These are phyloP conservation scores for Phoenix dactylifera DNA, from an alignment of 176 grass and related monocot species.

Conservation along the genomic window DNA sequence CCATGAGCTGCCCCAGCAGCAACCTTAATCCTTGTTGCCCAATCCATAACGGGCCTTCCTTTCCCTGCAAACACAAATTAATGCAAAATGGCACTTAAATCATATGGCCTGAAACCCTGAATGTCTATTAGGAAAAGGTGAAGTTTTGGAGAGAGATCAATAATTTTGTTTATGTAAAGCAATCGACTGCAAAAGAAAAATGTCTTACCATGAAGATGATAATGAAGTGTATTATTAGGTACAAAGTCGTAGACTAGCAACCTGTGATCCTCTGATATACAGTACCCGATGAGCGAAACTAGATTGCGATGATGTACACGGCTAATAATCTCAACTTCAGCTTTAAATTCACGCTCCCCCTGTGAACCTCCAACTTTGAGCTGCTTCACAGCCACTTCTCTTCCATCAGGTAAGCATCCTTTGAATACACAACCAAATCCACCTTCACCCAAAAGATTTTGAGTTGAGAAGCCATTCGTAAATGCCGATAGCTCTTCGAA, in stretches of 20 bases:
- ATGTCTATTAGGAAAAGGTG: background rate
- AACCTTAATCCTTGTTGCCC: constrained; percentile 81
- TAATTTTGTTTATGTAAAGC: no score
- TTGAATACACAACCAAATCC: constrained; percentile 68
- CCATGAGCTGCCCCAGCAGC: constrained; percentile 93
- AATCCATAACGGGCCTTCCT: constrained; percentile 53
- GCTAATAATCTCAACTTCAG: constrained; percentile 76
- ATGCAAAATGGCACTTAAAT: constrained; percentile 12
- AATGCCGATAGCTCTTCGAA: constrained; percentile 58
- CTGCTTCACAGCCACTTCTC: constrained; percentile 73
- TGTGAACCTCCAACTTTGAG: constrained; percentile 60
- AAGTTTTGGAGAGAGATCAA: no score
- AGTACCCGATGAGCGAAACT: constrained; percentile 75
- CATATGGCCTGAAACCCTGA: background rate
- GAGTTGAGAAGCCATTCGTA: constrained; percentile 47
- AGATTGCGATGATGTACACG: constrained; percentile 75
- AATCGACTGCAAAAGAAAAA: no score
- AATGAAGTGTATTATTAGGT: constrained; percentile 70
- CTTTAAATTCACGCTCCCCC: constrained; percentile 67
- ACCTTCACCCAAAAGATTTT: constrained; percentile 71
- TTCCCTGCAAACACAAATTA: constrained; percentile 47
- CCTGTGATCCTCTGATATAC: constrained; percentile 39
- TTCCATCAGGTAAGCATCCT: constrained; percentile 51
- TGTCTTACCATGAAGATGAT: constrained; percentile 60
- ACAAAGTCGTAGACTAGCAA: constrained; percentile 88